Evolutionary conservation across 2,329 filamentous ascomycete genomes (phyloP).

Genomic region (Aschersonia sp.): DNA sequence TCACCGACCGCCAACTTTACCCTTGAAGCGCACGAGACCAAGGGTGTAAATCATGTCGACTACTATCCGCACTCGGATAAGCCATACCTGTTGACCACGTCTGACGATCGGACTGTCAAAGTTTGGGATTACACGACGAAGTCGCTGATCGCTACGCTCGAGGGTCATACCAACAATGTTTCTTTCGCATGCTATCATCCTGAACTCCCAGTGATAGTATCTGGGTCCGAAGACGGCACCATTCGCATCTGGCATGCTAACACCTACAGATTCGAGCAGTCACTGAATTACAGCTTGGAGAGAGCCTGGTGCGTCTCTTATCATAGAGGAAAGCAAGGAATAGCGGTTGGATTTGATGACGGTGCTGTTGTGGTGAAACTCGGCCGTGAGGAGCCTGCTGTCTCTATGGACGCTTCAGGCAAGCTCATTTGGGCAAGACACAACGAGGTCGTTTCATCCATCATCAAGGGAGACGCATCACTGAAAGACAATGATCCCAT

Average conservation of each 20-base stretch:
- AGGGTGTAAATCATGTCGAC: conserved; percentile 96
- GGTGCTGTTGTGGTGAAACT: conserved; percentile 96
- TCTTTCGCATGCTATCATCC: conserved; percentile 98
- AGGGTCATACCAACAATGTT: conserved; percentile 95
- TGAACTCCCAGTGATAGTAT: conserved; percentile 91
- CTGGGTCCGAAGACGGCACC: conserved; percentile 92
- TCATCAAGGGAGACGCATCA: conserved; percentile 78
- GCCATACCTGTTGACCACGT: conserved; percentile 87
- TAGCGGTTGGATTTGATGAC: conserved; percentile 94
- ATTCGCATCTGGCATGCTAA: conserved; percentile 98
- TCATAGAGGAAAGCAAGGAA: conserved; percentile 83
- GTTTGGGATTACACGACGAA: conserved; percentile 99
- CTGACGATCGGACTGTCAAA: conserved; percentile 92
- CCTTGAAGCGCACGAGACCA: conserved; percentile 89
- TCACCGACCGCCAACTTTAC: conserved; percentile 93
- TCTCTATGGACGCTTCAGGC: conserved; percentile 91
- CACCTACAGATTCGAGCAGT: conserved; percentile 91
- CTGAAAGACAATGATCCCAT: conserved; percentile 85
- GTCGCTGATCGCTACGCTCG: conserved; percentile 86
- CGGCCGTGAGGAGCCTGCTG: conserved; percentile 89
- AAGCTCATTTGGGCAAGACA: conserved; percentile 95
- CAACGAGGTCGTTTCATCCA: conserved; percentile 85
- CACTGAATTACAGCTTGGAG: conserved; percentile 88
- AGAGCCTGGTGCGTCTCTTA: conserved; percentile 96
- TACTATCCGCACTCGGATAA: conserved; percentile 65